A percentile compares a stretch with the other conserved stretches of the same genome.
phyloP scores from a whole-genome alignment of 202 grass and related monocot species.

The Zoysia matrella region DNA sequence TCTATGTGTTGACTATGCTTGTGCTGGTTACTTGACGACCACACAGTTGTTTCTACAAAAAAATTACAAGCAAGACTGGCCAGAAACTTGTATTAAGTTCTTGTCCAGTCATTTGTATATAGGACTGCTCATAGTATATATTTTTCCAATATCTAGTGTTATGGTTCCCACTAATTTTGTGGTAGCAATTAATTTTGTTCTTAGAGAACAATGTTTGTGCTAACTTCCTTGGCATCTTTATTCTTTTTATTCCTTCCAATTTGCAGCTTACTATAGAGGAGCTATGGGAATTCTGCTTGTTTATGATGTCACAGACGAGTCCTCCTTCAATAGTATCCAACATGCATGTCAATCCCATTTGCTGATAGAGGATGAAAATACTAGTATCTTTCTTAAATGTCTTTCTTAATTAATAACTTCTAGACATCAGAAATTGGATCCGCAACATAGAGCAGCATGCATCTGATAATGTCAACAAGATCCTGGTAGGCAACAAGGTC shows the following conservation, averaged over 20 bases:
- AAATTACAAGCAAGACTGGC: background rate
- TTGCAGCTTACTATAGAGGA: constrained; percentile 89
- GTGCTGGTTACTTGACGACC: background rate
- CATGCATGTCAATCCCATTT: constrained; percentile 20
- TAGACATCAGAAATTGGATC: constrained; percentile 98
- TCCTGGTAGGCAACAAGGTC: constrained; percentile 92
- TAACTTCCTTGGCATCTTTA: background rate
- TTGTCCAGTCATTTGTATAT: no score
- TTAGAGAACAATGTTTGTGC: constrained; percentile 29
- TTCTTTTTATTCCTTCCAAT: background rate
- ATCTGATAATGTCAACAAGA: constrained; percentile 94
- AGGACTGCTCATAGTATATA: no score
- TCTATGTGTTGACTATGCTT: background rate
- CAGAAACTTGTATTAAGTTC: background rate
- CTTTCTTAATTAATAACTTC: constrained; percentile 51
- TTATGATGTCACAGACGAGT: constrained; percentile 92
- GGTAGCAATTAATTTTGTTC: background rate
- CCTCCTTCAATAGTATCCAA: constrained; percentile 91
- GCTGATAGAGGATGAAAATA: constrained; percentile 24
- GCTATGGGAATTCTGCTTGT: constrained; percentile 97
- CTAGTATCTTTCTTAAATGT: constrained; percentile 1
- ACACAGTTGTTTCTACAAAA: background rate
- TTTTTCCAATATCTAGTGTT: background rate
- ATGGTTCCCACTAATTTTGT: background rate
- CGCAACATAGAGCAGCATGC: constrained; percentile 94